Base-by-base conservation (phyloP, 176 grass and related monocot genomes). In the Phoenix roebelenii region DNA sequence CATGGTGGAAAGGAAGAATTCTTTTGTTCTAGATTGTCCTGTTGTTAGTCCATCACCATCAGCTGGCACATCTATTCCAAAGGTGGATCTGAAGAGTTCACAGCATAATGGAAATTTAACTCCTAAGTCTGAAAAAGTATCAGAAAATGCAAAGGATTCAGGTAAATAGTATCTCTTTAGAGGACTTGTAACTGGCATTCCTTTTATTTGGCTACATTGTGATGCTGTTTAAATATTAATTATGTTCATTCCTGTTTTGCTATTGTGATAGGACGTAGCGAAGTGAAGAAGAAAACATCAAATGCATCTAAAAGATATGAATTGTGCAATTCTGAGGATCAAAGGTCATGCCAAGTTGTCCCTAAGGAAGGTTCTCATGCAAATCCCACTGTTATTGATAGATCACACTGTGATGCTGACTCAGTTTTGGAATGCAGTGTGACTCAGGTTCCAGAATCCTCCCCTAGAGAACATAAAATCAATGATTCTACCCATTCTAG, bases 271-370 rank as follows among this genome's bases (percentile, higher is more conserved):
- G 84, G 76, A 69, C 24, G 59, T 44, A 78, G 52, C 70, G 93
- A 92, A 56, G 52, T 75, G 67, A 88, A 92, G 70, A 91, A 83
- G 58, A 81, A 48, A 5, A 64, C 51, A 62, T 67, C 63, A 68
- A 82, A 81, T 74, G 39, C 57, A 54, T 75, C 50, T 12, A 74
- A 51, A 65, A 59, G 49, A 67, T 70, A 25, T 83, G 70, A 68
- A n/a, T 51, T 51, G 17, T 29, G 48, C 17, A 70, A 59, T 71
- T 10, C 52, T 49, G 49, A 72, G 35, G 58, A 67, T 14, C 60
- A 20, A 23, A 54, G 26, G 60, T 26, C 65, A 55, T 6, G 63
- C 25, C 64, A 71, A 67, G 58, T 56, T 64, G 26, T 69, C 59
- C 75, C 63, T 63, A 61, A 25, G 49, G 75, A 82, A 71, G 79